Conservation (phyloP, 2,329 filamentous ascomycete species). For the Fusarium chlamydosporum region DNA sequence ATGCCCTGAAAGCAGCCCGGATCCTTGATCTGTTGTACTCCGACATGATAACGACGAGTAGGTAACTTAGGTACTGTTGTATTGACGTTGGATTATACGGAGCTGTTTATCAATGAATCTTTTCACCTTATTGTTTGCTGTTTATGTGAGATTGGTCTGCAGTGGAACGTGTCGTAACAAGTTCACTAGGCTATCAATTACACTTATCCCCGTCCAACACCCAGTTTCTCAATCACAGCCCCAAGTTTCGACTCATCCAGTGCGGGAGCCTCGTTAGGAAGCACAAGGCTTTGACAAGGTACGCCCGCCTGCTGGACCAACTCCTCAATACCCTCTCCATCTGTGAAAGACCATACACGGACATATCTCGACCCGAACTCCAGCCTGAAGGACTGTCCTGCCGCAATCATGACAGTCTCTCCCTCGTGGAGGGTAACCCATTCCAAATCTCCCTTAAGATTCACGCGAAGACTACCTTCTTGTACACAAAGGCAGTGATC, state of each 20-base stretch:
- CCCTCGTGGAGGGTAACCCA: conserved; percentile 55
- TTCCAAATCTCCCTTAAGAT: conserved; percentile 50
- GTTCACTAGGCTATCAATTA: too few relatives aligned
- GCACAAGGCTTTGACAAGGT: conserved; percentile 53
- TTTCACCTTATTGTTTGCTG: too few relatives aligned
- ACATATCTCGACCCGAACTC: conserved; percentile 63
- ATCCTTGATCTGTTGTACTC: not conserved
- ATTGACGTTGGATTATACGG: too few relatives aligned
- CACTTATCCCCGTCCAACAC: not conserved
- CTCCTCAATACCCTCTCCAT: conserved; percentile 64
- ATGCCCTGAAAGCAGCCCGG: not conserved
- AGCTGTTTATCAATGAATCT: too few relatives aligned
- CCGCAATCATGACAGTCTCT: conserved; percentile 64
- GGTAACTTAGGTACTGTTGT: too few relatives aligned
- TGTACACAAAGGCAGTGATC: conserved; percentile 67
- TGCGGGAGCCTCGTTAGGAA: conserved; percentile 54
- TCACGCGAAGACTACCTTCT: conserved; percentile 62
- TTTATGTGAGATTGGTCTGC: too few relatives aligned
- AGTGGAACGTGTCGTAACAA: too few relatives aligned
- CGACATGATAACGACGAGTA: too few relatives aligned
- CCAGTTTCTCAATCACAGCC: conserved; percentile 4
- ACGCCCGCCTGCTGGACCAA: conserved; percentile 58
- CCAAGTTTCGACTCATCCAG: conserved; percentile 13
- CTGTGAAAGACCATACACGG: conserved; percentile 63
- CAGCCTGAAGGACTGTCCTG: conserved; percentile 61